A percentile compares a stretch with the other conserved stretches of the same genome.
Conservation (phyloP, 192 early-diverging fungal genomes). For the Coemansia pectinata region DNA sequence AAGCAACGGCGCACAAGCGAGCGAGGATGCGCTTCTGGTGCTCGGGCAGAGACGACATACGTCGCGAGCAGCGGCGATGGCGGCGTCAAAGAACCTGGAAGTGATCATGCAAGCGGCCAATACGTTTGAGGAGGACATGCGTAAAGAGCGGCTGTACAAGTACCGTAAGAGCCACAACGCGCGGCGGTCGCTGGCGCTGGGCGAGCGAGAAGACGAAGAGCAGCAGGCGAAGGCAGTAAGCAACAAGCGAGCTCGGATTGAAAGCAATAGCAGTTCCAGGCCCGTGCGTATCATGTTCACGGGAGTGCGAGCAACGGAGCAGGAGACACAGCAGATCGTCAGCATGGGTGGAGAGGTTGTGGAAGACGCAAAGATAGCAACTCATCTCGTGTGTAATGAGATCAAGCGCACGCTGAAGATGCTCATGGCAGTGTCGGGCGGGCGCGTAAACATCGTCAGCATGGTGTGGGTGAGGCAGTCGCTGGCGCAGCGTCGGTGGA, state of each 20-base stretch:
- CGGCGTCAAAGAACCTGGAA: slow-evolving; percentile 47
- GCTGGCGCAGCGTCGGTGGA: slow-evolving; percentile 34
- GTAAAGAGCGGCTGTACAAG: slow-evolving; percentile 53
- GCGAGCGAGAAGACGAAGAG: slow-evolving; percentile 19
- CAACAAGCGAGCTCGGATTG: slow-evolving; percentile 16
- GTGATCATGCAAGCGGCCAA: slow-evolving; percentile 60
- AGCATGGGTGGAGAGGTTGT: slow-evolving; percentile 59
- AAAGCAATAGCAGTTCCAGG: not conserved
- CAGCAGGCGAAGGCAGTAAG: slow-evolving; percentile 3
- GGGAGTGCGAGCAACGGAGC: slow-evolving; percentile 35
- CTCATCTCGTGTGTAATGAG: slow-evolving; percentile 59
- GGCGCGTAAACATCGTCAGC: slow-evolving; percentile 32
- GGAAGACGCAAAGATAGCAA: slow-evolving; percentile 50
- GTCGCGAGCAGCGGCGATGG: slow-evolving; percentile 55
- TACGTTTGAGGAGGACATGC: slow-evolving; percentile 57
- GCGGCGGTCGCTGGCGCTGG: slow-evolving; percentile 32
- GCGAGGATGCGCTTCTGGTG: not conserved
- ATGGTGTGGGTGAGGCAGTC: slow-evolving; percentile 42
- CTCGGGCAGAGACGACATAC: slow-evolving; percentile 43
- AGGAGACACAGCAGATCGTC: slow-evolving; percentile 49
- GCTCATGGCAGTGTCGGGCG: slow-evolving; percentile 42
- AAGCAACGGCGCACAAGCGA: not conserved
- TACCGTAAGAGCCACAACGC: slow-evolving; percentile 28
- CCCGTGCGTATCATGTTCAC: slow-evolving; percentile 54
- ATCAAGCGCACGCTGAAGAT: slow-evolving; percentile 64